Evolutionary conservation across 495 filamentous ascomycete genomes (phyloP), one percentile per base, ranked within the genome.

Genomic region (Halenospora varia): DNA sequence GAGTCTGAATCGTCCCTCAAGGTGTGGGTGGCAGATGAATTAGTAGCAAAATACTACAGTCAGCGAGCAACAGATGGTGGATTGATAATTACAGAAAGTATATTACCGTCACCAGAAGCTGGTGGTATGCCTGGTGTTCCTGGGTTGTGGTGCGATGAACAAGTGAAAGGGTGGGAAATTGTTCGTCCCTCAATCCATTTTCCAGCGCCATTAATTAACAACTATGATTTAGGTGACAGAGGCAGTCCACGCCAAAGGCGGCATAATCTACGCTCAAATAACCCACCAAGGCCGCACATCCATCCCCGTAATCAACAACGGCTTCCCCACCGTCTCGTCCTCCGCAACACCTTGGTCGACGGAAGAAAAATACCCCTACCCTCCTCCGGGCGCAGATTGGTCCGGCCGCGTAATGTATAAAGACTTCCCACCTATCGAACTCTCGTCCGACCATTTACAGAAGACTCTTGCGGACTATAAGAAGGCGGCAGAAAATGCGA

Each of bases 401-500:
- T 26, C n/a, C 6, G 29, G 18, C 63, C 69, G 60, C 26, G 70
- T 75, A 18, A 68, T 53, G 20, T 78, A 76, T 62, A 71, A 63
- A 20, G 69, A 73, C 35, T 66, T 68, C 42, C 77, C 74, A 20
- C 79, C 79, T 0, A 66, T 72, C 19, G 77, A 73, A 49, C 62
- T 81, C 55, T 72, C 70, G 8, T 66, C 72, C 49, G 60, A 66
- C 9, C 71, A 80, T 26, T 76, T 81, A 52, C 55, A 71, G 52
- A 53, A 69, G 2, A 68, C 63, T 9, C 67, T 75, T 24, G 20
- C 35, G 10, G 70, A 73, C 29, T 71, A 62, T 45, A 65, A 59
- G 10, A 65, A 63, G 56, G 79, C 88, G 2, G 82, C 88, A 0
- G 69, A 71, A 59, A 68, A 84, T 9, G 79, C 88, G 0, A 70